These are phyloP conservation scores for Chlorophyllum brunneum DNA, from an alignment of 768 basidiomycete genomes.

Conservation along the genomic window DNA sequence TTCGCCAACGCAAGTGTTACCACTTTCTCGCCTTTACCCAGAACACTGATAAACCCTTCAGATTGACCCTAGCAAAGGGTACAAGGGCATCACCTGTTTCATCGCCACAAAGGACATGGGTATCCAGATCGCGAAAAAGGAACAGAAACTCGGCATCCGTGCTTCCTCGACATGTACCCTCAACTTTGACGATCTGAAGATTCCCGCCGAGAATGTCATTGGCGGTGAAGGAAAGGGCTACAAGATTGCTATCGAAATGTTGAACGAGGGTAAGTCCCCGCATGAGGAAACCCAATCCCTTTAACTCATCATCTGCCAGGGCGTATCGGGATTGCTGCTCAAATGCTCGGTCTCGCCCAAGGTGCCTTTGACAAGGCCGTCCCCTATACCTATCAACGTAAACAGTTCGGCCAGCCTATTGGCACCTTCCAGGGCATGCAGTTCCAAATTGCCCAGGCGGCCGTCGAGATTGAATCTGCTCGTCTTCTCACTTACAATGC, in stretches of 20 bases:
- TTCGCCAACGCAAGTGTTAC: slow-evolving; percentile 78
- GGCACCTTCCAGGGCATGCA: slow-evolving; percentile 96
- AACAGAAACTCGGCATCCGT: slow-evolving; percentile 95
- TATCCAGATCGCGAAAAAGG: slow-evolving; percentile 96
- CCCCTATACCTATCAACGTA: slow-evolving; percentile 91
- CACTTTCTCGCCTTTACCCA: background rate
- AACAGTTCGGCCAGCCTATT: slow-evolving; percentile 91
- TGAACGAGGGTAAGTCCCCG: slow-evolving; percentile 24
- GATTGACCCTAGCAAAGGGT: slow-evolving; percentile 88
- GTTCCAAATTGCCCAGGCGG: slow-evolving; percentile 90
- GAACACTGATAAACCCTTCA: slow-evolving; percentile 20
- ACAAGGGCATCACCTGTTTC: slow-evolving; percentile 99
- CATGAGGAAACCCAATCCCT: background rate
- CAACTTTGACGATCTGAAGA: slow-evolving; percentile 89
- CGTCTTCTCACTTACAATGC: slow-evolving; percentile 95
- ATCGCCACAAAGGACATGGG: slow-evolving; percentile 96
- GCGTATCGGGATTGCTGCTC: slow-evolving; percentile 96
- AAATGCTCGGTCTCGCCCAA: slow-evolving; percentile 98
- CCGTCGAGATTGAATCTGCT: slow-evolving; percentile 86
- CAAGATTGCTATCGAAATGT: slow-evolving; percentile 40
- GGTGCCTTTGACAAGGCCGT: slow-evolving; percentile 95
- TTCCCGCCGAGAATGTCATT: slow-evolving; percentile 82
- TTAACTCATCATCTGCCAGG: slow-evolving; percentile 33
- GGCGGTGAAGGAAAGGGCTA: slow-evolving; percentile 92
- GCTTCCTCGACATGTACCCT: slow-evolving; percentile 94